These are phyloP conservation scores for Starmerella floris DNA, from an alignment of 805 yeast species.

Conservation along the genomic window DNA sequence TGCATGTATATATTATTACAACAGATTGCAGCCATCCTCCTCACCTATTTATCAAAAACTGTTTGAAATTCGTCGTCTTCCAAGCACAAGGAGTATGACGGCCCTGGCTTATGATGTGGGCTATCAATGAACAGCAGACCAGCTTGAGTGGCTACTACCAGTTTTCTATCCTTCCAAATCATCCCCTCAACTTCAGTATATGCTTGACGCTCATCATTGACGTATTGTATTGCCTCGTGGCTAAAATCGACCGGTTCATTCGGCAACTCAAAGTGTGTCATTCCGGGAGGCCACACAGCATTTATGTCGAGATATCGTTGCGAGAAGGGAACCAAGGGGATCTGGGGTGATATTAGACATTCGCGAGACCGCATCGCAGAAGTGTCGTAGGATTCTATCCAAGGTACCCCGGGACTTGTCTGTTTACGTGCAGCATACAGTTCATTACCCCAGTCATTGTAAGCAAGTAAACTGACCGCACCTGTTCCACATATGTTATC, in stretches of 20 bases:
- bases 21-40: too few species aligned
- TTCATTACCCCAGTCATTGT: not conserved
- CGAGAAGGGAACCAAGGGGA: not conserved
- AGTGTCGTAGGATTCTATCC: not conserved
- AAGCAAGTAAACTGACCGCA: not conserved
- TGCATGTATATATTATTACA: too few species aligned
- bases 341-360: not conserved
- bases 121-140: not conserved
- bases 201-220: not conserved
- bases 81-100: too few species aligned
- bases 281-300: not conserved
- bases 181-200: not conserved
- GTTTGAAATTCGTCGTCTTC: too few species aligned
- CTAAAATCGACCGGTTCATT: not conserved
- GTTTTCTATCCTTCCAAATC: not conserved
- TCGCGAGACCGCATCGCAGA: not conserved
- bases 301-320: not conserved
- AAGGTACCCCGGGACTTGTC: not conserved
- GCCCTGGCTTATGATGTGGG: too few species aligned
- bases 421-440: not conserved
- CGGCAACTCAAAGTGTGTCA: not conserved
- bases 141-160: not conserved
- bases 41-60: too few species aligned
- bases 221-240: too few species aligned
- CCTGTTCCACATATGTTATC: not conserved